Base-by-base conservation (phyloP, 768 basidiomycete genomes). In the Boletus sp. region DNA sequence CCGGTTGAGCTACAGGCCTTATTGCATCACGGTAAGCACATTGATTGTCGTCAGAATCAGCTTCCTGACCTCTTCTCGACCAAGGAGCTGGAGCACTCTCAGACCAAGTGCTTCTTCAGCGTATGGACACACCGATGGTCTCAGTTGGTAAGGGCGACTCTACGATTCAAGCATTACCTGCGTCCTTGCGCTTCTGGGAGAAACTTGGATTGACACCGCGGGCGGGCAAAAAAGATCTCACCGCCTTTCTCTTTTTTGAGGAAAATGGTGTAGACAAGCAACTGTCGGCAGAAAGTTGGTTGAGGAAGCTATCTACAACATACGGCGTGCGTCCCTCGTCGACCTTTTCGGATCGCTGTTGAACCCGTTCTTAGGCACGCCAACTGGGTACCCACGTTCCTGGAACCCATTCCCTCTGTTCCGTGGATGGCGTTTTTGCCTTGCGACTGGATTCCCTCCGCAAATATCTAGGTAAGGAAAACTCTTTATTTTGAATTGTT, bases 141-240 rank as follows among this genome's bases (percentile, higher is more conserved):
- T 76, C 85, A 0, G 77, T 90, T 30, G 85, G 82, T 3, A 90
- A 90, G 64, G 81, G 82, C 3, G 85, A 86, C 37, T 78, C 83
- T 4, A 71, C 91, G 29, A 76, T 94, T n/a, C 84, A 91, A 41
- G 70, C 90, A 17, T 70, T 83, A 14, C 86, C 90, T 2, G 71
- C 89, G 5, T 87, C 90, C 0, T 66, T 94, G 24, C 79, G 86
- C 2, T 94, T 93, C 69, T 94, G 92, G 92, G 87, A 90, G 62
- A 94, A 92, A 68, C 78, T 93, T 12, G 90, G 89, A 0, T 67
- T 94, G 44, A 77, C 78, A 15, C 92, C 92, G 0, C 78, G 80
- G 47, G 80, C 80, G 36, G 92, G 93, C 7, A 76, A 73, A 55
- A 93, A 94, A 72, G 78, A 93, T 61, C 77, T 89, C 5, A 79